These are phyloP conservation scores for Chaetoscypha palmicola DNA, from an alignment of 2,329 filamentous ascomycete species.

Conservation along the genomic window DNA sequence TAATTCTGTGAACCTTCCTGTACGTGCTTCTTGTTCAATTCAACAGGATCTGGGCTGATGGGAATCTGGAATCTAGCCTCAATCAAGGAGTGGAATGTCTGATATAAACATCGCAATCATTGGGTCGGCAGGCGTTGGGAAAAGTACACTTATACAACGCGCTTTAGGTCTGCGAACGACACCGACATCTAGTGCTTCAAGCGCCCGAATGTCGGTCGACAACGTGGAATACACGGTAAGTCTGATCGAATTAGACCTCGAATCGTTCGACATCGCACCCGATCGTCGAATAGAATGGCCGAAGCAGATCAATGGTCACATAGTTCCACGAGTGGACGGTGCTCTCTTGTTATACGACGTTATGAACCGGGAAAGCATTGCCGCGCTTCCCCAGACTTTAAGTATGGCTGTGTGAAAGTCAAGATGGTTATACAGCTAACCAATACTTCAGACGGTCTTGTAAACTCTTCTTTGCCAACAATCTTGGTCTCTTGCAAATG, in stretches of 20 bases:
- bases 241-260: conserved; percentile 58
- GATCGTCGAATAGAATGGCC: conserved; percentile 57
- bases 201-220: conserved; percentile 51
- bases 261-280: conserved; percentile 55
- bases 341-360: conserved; percentile 85
- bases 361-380: conserved; percentile 67
- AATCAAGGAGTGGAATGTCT: conserved; percentile 34
- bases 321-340: conserved; percentile 71
- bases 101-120: conserved; percentile 60
- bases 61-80: conserved; percentile 19
- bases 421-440: conserved; percentile 7
- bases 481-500: conserved; percentile 86
- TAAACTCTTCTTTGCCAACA: conserved; percentile 65
- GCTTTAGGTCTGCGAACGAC: conserved; percentile 49
- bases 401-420: conserved; percentile 51
- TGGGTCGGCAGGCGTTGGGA: conserved; percentile 59
- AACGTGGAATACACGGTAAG: conserved; percentile 51
- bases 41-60: conserved; percentile 11
- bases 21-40: conserved; percentile 12
- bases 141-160: conserved; percentile 60
- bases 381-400: conserved; percentile 66
- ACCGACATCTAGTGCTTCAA: conserved; percentile 48
- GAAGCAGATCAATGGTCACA: conserved; percentile 60
- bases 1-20: conserved; percentile 21
- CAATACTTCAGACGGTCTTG: conserved; percentile 56